Percentiles rank a stretch among this genome's conserved stretches.
Evolutionary conservation across 306 rosid species (phyloP).

Genomic region (Casuarina cunninghamiana): DNA sequence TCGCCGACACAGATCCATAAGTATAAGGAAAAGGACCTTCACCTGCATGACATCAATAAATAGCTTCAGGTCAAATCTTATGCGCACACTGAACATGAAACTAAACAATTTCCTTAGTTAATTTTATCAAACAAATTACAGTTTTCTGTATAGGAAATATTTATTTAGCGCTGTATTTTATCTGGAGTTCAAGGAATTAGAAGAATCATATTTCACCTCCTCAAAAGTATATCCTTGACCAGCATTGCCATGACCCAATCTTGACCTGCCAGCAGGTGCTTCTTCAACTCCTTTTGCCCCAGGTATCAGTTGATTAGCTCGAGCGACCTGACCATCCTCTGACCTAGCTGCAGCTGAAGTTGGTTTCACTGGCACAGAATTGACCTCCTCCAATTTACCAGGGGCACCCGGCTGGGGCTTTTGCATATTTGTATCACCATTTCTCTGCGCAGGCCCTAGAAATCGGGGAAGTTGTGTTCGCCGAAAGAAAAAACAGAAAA

Average conservation of each 20-base stretch:
- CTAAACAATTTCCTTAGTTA: not conserved
- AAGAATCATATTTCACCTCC: constrained; percentile 55
- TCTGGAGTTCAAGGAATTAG: not conserved
- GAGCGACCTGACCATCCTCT: constrained; percentile 71
- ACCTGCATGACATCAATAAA: constrained; percentile 54
- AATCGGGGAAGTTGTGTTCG: constrained; percentile 81
- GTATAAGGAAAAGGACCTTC: constrained; percentile 80
- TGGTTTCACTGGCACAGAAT: constrained; percentile 54
- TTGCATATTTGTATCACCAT: constrained; percentile 66
- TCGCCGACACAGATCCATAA: constrained; percentile 87
- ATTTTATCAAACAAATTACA: not conserved
- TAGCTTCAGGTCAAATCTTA: constrained; percentile 15
- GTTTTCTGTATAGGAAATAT: not conserved
- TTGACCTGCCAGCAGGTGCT: constrained; percentile 66
- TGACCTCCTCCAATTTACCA: constrained; percentile 77
- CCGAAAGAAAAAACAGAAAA: constrained; percentile 96
- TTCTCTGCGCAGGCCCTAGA: constrained; percentile 66
- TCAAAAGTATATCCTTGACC: constrained; percentile 99
- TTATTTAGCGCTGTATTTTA: not conserved
- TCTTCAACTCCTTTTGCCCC: constrained; percentile 84
- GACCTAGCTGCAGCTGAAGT: constrained; percentile 55
- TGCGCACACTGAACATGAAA: constrained; percentile 4
- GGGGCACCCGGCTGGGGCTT: constrained; percentile 64
- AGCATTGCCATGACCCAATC: constrained; percentile 93
- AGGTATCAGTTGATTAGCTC: constrained; percentile 58